Evolutionary conservation across 2,329 filamentous ascomycete genomes (phyloP), one percentile per base, ranked within the genome.

Genomic region (Aspergillus luchuensis): DNA sequence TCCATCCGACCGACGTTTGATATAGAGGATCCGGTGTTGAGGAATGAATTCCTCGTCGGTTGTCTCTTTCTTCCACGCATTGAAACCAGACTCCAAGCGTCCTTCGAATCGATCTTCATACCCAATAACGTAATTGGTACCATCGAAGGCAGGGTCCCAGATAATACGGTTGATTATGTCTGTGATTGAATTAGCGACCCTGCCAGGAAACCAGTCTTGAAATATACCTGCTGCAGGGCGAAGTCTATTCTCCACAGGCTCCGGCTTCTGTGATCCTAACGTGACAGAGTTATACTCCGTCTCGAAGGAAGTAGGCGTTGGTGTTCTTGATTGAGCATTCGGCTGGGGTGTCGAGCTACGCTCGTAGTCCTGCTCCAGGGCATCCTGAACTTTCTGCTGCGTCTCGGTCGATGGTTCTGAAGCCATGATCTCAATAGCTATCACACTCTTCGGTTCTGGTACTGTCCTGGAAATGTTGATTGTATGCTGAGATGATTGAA

Each of bases 11-110:
- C 69, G 72, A 61, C 75, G 75, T 63, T 78, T 81, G 64, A 85
- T 81, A 61, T 83, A 81, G 57, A 82, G 61, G 17, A 86, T 80
- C 2, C 83, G 77, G 71, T 85, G 82, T 63, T 81, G 78, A 3
- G 84, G 84, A 58, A 85, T 84, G 58, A 85, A 85, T 50, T 85
- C 83, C 60, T 85, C 82, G 28, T 85, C 72, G 8, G 83, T 85
- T 33, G 79, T 78, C 51, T 84, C 82, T 17, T 75, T 79, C 66
- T 83, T 82, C 83, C 83, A 85, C n/a, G 73, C 75, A 49, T 78
- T 75, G 3, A 84, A 70, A 8, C 72, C 66, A 10, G 79, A 78
- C 70, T 85, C 83, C 58, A 79, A 74, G 19, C 79, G 74, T 0
- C 81, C 82, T 10, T 79, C 66, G 57, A 85, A 85, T 8, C 83